Conservation (phyloP, 169 alveolate species). For the Theileria annulata region DNA sequence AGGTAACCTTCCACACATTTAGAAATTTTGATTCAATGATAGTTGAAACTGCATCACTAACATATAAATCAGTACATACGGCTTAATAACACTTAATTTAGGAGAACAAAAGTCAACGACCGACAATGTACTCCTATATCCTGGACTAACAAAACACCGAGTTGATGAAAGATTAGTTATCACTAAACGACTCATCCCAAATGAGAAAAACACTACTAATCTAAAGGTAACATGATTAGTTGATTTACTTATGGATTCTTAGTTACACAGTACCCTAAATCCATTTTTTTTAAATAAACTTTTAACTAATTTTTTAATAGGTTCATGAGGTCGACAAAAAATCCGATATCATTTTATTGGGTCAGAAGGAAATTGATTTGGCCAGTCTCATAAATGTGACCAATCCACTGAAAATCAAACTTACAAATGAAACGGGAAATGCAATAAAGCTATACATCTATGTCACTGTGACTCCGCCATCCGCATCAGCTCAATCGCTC, state of each 20-base stretch:
- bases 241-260: neutral
- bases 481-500: neutral
- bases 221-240: neutral
- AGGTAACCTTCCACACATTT: slow-evolving; percentile 12
- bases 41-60: neutral
- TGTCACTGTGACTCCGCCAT: neutral
- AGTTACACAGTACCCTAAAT: neutral
- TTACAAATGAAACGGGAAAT: neutral
- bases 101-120: neutral
- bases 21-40: neutral
- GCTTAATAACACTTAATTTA: neutral
- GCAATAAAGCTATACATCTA: neutral
- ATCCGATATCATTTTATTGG: neutral
- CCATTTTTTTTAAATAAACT: no score
- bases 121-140: neutral
- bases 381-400: neutral
- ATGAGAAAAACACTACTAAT: neutral
- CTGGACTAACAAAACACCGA: neutral
- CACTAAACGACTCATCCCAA: neutral
- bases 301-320: neutral
- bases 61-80: neutral
- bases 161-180: neutral
- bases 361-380: neutral
- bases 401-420: neutral
- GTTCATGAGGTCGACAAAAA: neutral